phyloP scores from a whole-genome alignment of 1,139 yeast genomes.

The Lodderomyces metapsilosis region DNA sequence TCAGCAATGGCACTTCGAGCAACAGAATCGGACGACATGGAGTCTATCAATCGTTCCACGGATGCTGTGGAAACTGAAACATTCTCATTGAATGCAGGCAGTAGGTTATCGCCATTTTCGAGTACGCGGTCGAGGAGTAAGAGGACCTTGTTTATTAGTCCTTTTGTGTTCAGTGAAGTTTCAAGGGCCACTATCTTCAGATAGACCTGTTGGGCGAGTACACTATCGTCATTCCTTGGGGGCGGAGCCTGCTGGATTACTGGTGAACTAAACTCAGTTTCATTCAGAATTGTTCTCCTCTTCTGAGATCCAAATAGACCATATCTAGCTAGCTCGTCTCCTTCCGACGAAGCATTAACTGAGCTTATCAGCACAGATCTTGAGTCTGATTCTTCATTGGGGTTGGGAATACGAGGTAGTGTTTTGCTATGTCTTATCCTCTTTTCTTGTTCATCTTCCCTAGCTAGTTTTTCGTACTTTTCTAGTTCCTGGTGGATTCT shows the following conservation, averaged over 20 bases:
- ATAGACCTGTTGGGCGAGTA: background rate
- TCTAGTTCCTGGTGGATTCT: slow-evolving; percentile 47
- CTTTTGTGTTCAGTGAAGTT: background rate
- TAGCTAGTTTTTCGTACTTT: slow-evolving; percentile 40
- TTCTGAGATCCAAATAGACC: background rate
- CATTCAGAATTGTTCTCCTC: no score
- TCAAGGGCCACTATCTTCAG: background rate
- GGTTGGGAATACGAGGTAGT: slow-evolving; percentile 6
- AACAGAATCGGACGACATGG: slow-evolving; percentile 32
- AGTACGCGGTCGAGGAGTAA: background rate
- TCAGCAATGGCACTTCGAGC: slow-evolving; percentile 36
- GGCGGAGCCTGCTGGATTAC: background rate
- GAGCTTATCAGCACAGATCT: background rate
- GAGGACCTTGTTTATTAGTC: background rate
- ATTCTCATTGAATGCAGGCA: background rate
- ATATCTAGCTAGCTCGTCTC: background rate
- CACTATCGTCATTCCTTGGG: background rate
- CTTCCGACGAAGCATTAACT: background rate
- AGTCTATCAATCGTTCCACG: slow-evolving; percentile 35
- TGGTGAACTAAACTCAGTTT: no score
- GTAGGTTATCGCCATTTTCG: background rate
- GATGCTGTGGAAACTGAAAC: slow-evolving; percentile 29
- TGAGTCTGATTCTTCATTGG: background rate
- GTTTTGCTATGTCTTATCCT: slow-evolving; percentile 3
- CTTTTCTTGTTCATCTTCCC: slow-evolving; percentile 30